phyloP scores from a whole-genome alignment of 768 basidiomycete species.

The Russula ochroleuca region DNA sequence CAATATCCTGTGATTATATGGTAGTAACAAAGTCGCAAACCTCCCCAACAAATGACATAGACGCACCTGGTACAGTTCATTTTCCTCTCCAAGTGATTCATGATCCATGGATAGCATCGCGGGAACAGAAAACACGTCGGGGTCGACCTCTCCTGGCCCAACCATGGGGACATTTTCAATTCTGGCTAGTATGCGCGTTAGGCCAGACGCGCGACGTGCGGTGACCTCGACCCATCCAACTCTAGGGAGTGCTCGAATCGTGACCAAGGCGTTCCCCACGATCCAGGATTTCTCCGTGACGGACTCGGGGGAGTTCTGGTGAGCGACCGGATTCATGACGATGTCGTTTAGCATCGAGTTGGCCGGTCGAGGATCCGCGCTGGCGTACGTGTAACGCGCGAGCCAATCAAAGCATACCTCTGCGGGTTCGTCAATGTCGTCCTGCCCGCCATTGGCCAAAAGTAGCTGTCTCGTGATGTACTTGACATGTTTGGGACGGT shows the following conservation, averaged over 20 bases:
- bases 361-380: slow-evolving; percentile 87
- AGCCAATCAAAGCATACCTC: slow-evolving; percentile 99
- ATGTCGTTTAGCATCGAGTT: slow-evolving; percentile 74
- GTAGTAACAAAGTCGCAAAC: neutral
- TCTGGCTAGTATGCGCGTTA: slow-evolving; percentile 77
- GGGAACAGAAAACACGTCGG: slow-evolving; percentile 67
- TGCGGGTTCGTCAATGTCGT: slow-evolving; percentile 77
- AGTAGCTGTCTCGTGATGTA: slow-evolving; percentile 86
- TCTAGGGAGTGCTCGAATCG: slow-evolving; percentile 66
- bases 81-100: slow-evolving; percentile 31
- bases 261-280: slow-evolving; percentile 77
- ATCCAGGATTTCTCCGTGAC: slow-evolving; percentile 77
- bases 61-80: slow-evolving; percentile 29
- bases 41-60: neutral
- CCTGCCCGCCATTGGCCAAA: slow-evolving; percentile 73
- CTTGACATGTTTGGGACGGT: slow-evolving; percentile 74
- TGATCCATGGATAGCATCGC: slow-evolving; percentile 72
- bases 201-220: slow-evolving; percentile 83
- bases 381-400: slow-evolving; percentile 89
- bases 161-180: slow-evolving; percentile 87
- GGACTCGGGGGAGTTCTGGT: slow-evolving; percentile 36
- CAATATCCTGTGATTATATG: slow-evolving; percentile 18
- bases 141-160: slow-evolving; percentile 76
- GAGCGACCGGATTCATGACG: slow-evolving; percentile 54
- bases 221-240: slow-evolving; percentile 87